Evolutionary conservation across 1,284 basidiomycete genomes (phyloP).

Genomic region (Laetiporus sulphureus): DNA sequence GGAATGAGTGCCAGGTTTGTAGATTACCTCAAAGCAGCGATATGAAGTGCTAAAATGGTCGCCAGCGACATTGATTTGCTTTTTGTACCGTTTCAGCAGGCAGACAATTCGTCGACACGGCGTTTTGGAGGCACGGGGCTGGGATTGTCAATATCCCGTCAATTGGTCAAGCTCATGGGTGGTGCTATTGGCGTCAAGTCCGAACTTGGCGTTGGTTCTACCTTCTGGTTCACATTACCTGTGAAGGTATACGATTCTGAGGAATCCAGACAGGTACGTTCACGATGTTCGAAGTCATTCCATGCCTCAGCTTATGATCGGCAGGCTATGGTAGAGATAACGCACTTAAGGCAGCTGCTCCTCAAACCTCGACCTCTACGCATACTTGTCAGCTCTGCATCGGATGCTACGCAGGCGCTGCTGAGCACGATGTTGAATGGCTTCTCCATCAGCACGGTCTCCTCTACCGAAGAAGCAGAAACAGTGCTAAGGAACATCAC

Average conservation of each 20-base stretch:
- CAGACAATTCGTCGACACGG: constrained; percentile 67
- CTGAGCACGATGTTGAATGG: constrained; percentile 50
- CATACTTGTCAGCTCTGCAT: constrained; percentile 53
- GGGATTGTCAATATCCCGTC: constrained; percentile 64
- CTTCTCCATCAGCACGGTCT: constrained; percentile 39
- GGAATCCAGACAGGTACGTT: constrained; percentile 43
- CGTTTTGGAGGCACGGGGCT: constrained; percentile 68
- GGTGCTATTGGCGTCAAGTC: constrained; percentile 64
- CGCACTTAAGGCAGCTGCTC: constrained; percentile 36
- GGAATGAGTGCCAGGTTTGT: constrained; percentile 46
- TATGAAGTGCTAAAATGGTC: not conserved
- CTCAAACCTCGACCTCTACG: constrained; percentile 38
- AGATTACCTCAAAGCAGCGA: not conserved
- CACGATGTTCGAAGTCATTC: not conserved
- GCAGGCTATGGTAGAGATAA: constrained; percentile 39
- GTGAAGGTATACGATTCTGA: constrained; percentile 48
- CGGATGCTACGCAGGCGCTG: constrained; percentile 47
- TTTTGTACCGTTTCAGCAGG: constrained; percentile 69
- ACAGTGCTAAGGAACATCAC: constrained; percentile 30
- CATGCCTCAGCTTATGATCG: not conserved
- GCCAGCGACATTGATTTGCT: constrained; percentile 51
- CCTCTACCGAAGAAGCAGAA: constrained; percentile 41
- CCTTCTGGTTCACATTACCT: constrained; percentile 67
- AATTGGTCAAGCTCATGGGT: constrained; percentile 67
- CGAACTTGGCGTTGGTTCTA: constrained; percentile 53